phyloP scores from a whole-genome alignment of 2,329 filamentous ascomycete species.

The Coniochaeta pulveracea region DNA sequence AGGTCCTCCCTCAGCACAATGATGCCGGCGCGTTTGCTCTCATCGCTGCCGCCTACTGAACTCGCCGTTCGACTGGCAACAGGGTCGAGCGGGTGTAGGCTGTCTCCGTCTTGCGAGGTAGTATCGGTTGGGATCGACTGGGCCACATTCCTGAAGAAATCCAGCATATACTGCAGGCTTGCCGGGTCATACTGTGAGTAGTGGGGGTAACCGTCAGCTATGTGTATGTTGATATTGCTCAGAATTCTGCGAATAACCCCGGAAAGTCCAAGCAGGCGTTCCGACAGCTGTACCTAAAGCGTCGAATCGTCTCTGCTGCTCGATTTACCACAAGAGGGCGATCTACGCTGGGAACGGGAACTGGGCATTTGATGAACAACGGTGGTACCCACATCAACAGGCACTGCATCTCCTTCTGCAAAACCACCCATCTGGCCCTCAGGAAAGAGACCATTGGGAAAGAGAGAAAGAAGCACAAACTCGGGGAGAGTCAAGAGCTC shows the following conservation, averaged over 20 bases:
- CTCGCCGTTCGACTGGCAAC: conserved; percentile 1
- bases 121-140: conserved; percentile 80
- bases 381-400: conserved; percentile 65
- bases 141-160: conserved; percentile 93
- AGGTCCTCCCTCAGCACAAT: conserved; percentile 94
- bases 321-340: too few relatives aligned
- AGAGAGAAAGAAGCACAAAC: conserved; percentile 94
- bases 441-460: conserved; percentile 94
- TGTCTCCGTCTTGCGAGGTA: conserved; percentile 53
- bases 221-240: conserved; percentile 28
- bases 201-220: conserved; percentile 25
- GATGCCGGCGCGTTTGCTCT: conserved; percentile 86
- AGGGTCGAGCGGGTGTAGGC: conserved; percentile 58
- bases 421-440: conserved; percentile 93
- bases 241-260: conserved; percentile 21
- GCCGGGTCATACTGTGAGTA: conserved; percentile 77
- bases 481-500: conserved; percentile 92
- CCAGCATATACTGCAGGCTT: conserved; percentile 97
- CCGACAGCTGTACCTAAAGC: too few relatives aligned
- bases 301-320: too few relatives aligned
- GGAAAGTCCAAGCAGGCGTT: too few relatives aligned
- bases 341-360: conserved; percentile 12
- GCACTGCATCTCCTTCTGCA: conserved; percentile 85
- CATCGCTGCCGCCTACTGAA: conserved; percentile 61
- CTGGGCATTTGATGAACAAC: conserved; percentile 9